A percentile compares a stretch with the other conserved stretches of the same genome.
Conservation (phyloP, 768 basidiomycete species). For the Suillus brevipes region DNA sequence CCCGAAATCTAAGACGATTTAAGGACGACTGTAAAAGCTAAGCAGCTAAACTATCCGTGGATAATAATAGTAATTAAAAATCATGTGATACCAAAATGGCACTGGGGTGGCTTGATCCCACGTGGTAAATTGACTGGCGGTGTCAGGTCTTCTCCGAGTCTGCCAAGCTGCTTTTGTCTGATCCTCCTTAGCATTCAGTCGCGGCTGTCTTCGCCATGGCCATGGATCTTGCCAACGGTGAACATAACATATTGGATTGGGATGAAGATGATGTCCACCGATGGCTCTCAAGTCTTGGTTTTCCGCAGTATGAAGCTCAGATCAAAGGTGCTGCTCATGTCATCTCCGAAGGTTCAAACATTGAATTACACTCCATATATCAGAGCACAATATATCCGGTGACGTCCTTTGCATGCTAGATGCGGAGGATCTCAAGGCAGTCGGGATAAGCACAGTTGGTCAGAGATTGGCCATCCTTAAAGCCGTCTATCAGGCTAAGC, state of each 20-base stretch:
- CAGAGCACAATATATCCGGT: constrained; percentile 92
- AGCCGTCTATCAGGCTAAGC: constrained; percentile 86
- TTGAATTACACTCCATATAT: constrained; percentile 9
- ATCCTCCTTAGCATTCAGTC: constrained; percentile 4
- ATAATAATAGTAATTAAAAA: not conserved
- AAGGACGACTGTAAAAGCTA: not conserved
- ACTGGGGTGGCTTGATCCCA: not conserved
- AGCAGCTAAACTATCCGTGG: too few relatives aligned
- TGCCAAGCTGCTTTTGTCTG: constrained; percentile 8
- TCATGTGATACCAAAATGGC: not conserved
- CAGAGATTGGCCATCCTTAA: constrained; percentile 91
- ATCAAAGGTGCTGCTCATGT: constrained; percentile 61
- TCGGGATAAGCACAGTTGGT: constrained; percentile 89
- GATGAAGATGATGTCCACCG: constrained; percentile 74
- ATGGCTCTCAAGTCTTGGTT: constrained; percentile 79
- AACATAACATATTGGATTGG: constrained; percentile 58
- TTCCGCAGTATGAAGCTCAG: constrained; percentile 81
- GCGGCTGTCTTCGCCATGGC: constrained; percentile 14
- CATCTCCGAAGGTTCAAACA: not conserved
- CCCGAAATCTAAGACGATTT: not conserved
- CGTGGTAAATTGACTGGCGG: constrained; percentile 7
- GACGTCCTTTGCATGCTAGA: constrained; percentile 85
- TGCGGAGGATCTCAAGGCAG: constrained; percentile 78
- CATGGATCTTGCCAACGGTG: constrained; percentile 32
- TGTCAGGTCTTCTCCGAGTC: constrained; percentile 2